These are phyloP conservation scores for Xerocomellus dryophilus DNA, from an alignment of 768 basidiomycete species.

Conservation along the genomic window DNA sequence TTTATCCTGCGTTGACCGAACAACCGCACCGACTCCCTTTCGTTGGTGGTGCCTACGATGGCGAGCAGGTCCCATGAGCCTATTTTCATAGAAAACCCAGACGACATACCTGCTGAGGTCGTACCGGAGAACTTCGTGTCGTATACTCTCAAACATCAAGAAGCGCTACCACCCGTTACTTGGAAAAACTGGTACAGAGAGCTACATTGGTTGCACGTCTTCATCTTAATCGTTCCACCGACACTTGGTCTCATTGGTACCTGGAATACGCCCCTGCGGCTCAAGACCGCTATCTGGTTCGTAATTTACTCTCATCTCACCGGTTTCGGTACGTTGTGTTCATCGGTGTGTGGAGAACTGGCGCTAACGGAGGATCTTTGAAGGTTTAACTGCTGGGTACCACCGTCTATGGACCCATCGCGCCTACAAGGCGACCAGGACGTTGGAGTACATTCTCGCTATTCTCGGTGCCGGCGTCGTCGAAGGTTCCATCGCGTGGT, in stretches of 20 bases:
- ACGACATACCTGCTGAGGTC: constrained; percentile 2
- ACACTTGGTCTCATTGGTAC: constrained; percentile 1
- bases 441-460: constrained; percentile 81
- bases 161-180: constrained; percentile 7
- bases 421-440: constrained; percentile 81
- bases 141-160: constrained; percentile 7
- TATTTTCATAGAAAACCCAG: constrained; percentile 1
- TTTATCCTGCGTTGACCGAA: not conserved
- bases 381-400: constrained; percentile 84
- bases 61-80: not conserved
- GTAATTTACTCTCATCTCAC: constrained; percentile 56
- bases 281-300: constrained; percentile 1
- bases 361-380: not conserved
- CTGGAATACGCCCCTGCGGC: constrained; percentile 1
- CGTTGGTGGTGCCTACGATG: not conserved
- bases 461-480: constrained; percentile 84
- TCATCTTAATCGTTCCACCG: constrained; percentile 5
- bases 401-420: constrained; percentile 95
- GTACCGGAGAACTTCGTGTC: constrained; percentile 12
- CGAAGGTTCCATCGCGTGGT: constrained; percentile 96
- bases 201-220: constrained; percentile 7
- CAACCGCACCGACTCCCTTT: not conserved
- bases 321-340: constrained; percentile 60
- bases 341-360: not conserved
- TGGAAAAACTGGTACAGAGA: constrained; percentile 15